Conservation (phyloP, 1,284 basidiomycete genomes). For the Cryptococcus amylolentus region DNA sequence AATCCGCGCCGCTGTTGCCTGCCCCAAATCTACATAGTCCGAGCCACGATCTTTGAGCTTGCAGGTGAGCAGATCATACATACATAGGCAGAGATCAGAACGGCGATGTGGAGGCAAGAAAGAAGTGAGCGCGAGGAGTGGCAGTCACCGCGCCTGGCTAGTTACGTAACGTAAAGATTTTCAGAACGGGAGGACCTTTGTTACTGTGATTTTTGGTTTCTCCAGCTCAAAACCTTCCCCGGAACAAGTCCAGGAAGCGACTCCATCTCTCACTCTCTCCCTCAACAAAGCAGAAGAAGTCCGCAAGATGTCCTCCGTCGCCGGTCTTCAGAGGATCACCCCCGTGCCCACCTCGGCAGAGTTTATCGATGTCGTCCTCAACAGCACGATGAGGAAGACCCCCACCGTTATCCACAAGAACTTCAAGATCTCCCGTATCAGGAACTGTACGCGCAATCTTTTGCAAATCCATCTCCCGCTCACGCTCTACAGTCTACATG, state of each 20-base stretch:
- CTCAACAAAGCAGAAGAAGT: background rate
- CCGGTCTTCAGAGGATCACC: conserved; percentile 86
- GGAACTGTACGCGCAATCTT: conserved; percentile 35
- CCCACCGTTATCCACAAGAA: conserved; percentile 93
- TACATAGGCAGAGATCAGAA: too few relatives aligned
- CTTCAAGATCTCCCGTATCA: conserved; percentile 77
- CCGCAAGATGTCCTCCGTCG: conserved; percentile 41
- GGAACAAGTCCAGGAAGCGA: background rate
- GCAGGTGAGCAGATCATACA: too few relatives aligned
- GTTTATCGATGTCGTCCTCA: conserved; percentile 91
- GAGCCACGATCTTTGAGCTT: too few relatives aligned
- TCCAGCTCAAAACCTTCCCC: background rate
- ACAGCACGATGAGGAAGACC: conserved; percentile 84
- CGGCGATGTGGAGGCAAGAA: background rate
- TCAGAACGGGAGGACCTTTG: background rate
- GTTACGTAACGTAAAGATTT: background rate
- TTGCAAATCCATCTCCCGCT: background rate
- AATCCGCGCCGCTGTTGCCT: too few relatives aligned
- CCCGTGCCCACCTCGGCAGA: conserved; percentile 93
- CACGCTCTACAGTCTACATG: conserved; percentile 78
- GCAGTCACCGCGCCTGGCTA: background rate
- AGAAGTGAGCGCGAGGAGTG: background rate
- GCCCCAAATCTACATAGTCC: too few relatives aligned
- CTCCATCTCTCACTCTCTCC: background rate
- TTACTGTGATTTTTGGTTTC: background rate